phyloP scores from a whole-genome alignment of 228 moss, liverwort and hornwort genomes.

The Sphagnum magellanicum region DNA sequence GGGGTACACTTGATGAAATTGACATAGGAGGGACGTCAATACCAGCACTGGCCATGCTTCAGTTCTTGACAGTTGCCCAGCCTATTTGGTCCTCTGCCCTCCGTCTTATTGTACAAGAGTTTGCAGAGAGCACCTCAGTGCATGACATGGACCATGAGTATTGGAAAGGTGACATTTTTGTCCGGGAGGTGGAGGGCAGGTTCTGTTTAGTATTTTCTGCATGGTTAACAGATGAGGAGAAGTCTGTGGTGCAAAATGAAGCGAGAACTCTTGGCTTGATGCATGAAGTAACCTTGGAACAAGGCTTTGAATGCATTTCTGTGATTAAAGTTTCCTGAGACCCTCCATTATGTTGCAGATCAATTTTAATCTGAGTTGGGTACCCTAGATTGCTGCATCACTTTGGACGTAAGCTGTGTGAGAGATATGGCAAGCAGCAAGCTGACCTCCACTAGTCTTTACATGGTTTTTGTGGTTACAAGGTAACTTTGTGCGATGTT shows the following conservation, averaged over 20 bases:
- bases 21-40: slow-evolving; percentile 65
- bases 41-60: slow-evolving; percentile 56
- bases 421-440: no score
- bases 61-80: slow-evolving; percentile 64
- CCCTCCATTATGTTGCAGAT: no score
- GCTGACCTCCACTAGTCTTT: no score
- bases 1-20: slow-evolving; percentile 57
- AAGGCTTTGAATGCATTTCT: slow-evolving; percentile 38
- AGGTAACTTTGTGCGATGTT: no score
- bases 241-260: slow-evolving; percentile 28
- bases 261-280: slow-evolving; percentile 55
- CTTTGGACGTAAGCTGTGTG: no score
- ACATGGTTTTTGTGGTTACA: no score
- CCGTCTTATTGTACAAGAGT: slow-evolving; percentile 48
- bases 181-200: slow-evolving; percentile 27
- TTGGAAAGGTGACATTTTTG: slow-evolving; percentile 48
- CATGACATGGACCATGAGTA: slow-evolving; percentile 6
- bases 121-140: slow-evolving; percentile 30
- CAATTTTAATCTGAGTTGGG: no score
- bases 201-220: slow-evolving; percentile 48
- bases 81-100: slow-evolving; percentile 71
- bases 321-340: slow-evolving; percentile 16
- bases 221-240: slow-evolving; percentile 63
- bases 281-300: slow-evolving; percentile 26
- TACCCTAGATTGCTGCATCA: no score